Evolutionary conservation across 805 yeast species (phyloP), one percentile per base, ranked within the genome.

Genomic region (Saccharomycopsis synnaedendra): DNA sequence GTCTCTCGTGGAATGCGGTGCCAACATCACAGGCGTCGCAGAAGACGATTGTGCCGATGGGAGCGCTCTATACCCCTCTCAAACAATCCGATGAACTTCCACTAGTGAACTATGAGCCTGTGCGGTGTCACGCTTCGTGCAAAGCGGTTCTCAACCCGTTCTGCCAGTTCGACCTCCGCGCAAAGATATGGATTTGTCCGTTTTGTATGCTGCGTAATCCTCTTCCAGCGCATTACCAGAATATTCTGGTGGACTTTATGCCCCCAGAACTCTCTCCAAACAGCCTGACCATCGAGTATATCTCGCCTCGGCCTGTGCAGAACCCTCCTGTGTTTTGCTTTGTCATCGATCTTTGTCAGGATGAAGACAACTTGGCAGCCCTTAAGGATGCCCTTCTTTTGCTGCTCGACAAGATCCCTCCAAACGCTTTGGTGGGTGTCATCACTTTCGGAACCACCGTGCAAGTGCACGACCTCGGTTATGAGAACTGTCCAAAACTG

Each of bases 61-160:
- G 97, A 39, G 82, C 96, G 48, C 68, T 93, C 53, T 93, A 88
- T 70, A 89, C 97, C n/a, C 99, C 99, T 5, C 74, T 93, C 57
- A 79, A 86, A 58, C 78, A 77, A 49, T 76, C 85, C 55, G 83
- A 82, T 51, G 88, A 82, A 54, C 69, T 87, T 53, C 82, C 86
- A 11, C 67, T 85, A 46, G 87, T 90, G 48, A 76, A 76, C 57
- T 87, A 88, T 64, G 96, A 89, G 63, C 97, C 97, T 8, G 79
- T 80, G 45, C 66, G 77, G 40, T 89, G 97, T 68, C 67, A 72
- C 49, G 75, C 80, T 30, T 78, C 78, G 50, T 93, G 99, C 72
- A 80, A 85, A 55, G 81, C 89, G 4, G 79, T 87, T 36, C 67
- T 93, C 63, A 90, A 89, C 66, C 96, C 96, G 7, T 89, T 78